Conservation (phyloP, 139 green algal species). For the Tetraselmis striata region DNA sequence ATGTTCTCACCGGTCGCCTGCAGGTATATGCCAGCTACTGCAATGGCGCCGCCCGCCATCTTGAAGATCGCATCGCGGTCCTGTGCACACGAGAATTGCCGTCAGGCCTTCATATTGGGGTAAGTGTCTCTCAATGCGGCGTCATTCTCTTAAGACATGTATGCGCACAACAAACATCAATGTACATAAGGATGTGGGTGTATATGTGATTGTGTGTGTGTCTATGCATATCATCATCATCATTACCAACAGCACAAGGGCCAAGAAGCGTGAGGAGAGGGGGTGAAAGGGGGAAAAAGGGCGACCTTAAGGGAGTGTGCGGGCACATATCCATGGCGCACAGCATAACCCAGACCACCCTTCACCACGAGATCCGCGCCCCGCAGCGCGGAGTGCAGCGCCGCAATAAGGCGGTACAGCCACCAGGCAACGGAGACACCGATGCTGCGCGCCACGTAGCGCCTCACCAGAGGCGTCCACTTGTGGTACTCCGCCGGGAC, state of each 20-base stretch:
- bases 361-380: neutral
- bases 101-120: too few relatives aligned
- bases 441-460: neutral
- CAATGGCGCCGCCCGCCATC: neutral
- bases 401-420: neutral
- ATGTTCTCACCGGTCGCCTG: neutral
- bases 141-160: too few relatives aligned
- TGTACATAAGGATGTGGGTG: neutral
- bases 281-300: neutral
- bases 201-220: neutral
- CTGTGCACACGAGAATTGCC: too few relatives aligned
- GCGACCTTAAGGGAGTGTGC: neutral
- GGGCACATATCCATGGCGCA: neutral
- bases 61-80: neutral
- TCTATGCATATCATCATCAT: neutral
- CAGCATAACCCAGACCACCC: neutral
- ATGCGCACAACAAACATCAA: too few relatives aligned
- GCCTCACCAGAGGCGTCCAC: neutral
- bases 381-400: neutral
- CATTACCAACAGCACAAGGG: too few relatives aligned
- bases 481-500: constrained; percentile 2
- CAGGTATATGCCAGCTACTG: neutral
- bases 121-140: too few relatives aligned
- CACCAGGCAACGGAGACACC: neutral
- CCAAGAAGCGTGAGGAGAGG: neutral